Evolutionary conservation across 73 alveolate genomes (phyloP).

Genomic region (Uronychia setigera): DNA sequence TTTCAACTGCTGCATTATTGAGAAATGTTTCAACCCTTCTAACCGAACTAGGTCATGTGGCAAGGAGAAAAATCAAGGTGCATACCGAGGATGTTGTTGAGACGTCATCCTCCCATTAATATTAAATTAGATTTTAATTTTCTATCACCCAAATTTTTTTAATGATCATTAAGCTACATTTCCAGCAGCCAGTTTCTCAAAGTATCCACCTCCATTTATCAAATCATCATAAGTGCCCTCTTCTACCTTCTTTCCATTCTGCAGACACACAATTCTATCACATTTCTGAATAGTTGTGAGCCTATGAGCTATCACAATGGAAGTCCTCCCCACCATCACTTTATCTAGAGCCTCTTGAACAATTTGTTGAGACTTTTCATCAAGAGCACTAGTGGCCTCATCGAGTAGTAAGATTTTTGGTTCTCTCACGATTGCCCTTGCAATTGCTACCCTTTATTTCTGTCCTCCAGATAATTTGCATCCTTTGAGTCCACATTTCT

Average conservation of each 20-base stretch:
- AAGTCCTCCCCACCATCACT: constrained; percentile 38
- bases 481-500: constrained; percentile 68
- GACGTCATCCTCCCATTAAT: no score
- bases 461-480: constrained; percentile 75
- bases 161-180: no score
- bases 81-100: no score
- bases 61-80: no score
- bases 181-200: neutral
- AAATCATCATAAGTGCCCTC: constrained; percentile 74
- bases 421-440: constrained; percentile 68
- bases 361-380: constrained; percentile 46
- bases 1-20: no score
- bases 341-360: constrained; percentile 66
- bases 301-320: constrained; percentile 56
- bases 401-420: constrained; percentile 70
- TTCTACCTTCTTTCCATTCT: constrained; percentile 68
- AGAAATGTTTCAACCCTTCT: no score
- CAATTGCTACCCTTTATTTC: constrained; percentile 76
- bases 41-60: no score
- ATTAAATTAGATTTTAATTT: no score
- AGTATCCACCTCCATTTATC: constrained; percentile 31
- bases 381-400: constrained; percentile 83
- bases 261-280: constrained; percentile 68
- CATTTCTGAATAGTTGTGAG: constrained; percentile 25
- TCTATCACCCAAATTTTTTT: no score